Evolutionary conservation across 1,284 basidiomycete genomes (phyloP).

Genomic region (Ceratobasidium sp.): DNA sequence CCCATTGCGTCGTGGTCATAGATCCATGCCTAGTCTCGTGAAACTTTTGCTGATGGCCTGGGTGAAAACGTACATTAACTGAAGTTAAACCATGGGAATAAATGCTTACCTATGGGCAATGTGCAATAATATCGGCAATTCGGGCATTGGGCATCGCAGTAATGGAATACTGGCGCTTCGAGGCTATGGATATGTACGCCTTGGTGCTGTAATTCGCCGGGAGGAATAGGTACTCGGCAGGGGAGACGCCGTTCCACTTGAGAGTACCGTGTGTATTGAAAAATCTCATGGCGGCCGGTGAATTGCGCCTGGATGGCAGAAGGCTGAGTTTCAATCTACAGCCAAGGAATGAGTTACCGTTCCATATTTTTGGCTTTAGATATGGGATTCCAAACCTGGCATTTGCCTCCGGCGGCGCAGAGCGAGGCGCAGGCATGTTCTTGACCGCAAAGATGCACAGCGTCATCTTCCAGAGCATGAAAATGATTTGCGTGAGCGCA

Average conservation of each 20-base stretch:
- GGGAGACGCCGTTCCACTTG: slow-evolving; percentile 61
- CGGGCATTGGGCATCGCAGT: slow-evolving; percentile 67
- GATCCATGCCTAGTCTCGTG: slow-evolving; percentile 74
- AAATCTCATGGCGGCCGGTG: slow-evolving; percentile 61
- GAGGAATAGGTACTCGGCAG: slow-evolving; percentile 63
- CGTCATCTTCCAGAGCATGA: slow-evolving; percentile 61
- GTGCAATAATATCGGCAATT: slow-evolving; percentile 71
- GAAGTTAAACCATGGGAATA: not conserved
- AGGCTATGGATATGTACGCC: slow-evolving; percentile 65
- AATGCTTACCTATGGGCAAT: slow-evolving; percentile 63
- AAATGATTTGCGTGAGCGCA: slow-evolving; percentile 66
- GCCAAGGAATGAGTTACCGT: slow-evolving; percentile 59
- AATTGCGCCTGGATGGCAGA: slow-evolving; percentile 71
- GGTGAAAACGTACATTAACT: slow-evolving; percentile 51
- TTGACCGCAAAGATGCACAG: slow-evolving; percentile 71
- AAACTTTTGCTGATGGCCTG: slow-evolving; percentile 70
- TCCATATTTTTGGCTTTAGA: not conserved
- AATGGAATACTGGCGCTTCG: slow-evolving; percentile 62
- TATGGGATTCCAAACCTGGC: slow-evolving; percentile 3
- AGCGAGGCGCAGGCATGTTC: slow-evolving; percentile 56
- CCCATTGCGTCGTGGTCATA: slow-evolving; percentile 70
- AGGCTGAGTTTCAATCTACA: slow-evolving; percentile 66
- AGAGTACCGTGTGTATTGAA: slow-evolving; percentile 60
- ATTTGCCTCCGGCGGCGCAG: slow-evolving; percentile 58
- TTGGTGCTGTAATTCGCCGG: slow-evolving; percentile 60